Evolutionary conservation across 2,329 filamentous ascomycete species (phyloP).

Genomic region (Ophiostoma quercus): DNA sequence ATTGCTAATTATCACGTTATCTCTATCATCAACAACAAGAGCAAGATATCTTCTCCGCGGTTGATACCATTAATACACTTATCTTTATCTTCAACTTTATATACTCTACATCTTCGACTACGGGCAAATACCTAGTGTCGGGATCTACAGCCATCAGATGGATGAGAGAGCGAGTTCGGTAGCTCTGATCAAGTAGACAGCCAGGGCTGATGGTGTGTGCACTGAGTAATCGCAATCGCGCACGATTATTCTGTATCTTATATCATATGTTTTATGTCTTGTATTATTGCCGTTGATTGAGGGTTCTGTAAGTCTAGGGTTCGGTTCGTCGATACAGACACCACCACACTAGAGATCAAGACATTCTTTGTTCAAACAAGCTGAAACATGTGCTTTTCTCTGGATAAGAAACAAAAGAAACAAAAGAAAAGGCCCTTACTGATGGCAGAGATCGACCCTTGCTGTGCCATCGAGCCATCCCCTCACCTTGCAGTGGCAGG

Average conservation of each 20-base stretch:
- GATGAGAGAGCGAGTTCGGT: background rate
- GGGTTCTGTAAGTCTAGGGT: background rate
- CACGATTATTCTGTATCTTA: too few relatives aligned
- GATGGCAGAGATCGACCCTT: constrained; percentile 1
- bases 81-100: background rate
- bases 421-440: background rate
- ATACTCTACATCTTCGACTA: background rate
- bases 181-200: background rate
- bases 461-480: background rate
- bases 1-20: background rate
- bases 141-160: background rate
- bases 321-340: background rate
- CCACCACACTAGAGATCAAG: background rate
- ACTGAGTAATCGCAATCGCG: constrained; percentile 13
- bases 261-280: too few relatives aligned
- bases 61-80: background rate
- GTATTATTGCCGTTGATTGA: too few relatives aligned
- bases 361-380: background rate
- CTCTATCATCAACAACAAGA: background rate
- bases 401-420: too few relatives aligned
- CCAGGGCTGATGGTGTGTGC: background rate
- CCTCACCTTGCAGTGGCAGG: background rate
- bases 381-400: background rate
- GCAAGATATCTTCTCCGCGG: background rate
- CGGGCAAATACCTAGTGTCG: background rate